These are phyloP conservation scores for Thamnidium elegans DNA, from an alignment of 192 early-diverging fungal genomes.

Conservation along the genomic window DNA sequence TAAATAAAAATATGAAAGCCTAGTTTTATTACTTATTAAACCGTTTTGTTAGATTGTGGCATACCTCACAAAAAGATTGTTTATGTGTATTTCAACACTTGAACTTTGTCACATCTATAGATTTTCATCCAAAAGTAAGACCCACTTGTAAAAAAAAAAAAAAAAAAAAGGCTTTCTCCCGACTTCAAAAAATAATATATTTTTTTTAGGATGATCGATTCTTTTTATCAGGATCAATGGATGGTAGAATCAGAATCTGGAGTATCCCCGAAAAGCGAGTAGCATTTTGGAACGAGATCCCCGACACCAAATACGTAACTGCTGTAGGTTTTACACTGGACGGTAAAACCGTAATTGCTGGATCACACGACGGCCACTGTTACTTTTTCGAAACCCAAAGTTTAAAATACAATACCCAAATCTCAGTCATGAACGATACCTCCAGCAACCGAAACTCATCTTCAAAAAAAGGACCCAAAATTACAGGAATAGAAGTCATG, in stretches of 20 bases:
- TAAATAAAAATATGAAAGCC: constrained; percentile 1
- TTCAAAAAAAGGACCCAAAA: constrained; percentile 60
- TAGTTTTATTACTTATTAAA: background rate
- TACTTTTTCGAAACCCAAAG: constrained; percentile 77
- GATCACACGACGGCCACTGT: constrained; percentile 69
- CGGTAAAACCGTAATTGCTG: constrained; percentile 64
- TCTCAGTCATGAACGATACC: constrained; percentile 48
- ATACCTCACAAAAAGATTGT: constrained; percentile 65
- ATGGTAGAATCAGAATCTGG: constrained; percentile 76
- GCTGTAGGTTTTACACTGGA: constrained; percentile 69
- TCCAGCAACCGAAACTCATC: constrained; percentile 28
- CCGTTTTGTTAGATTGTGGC: constrained; percentile 63
- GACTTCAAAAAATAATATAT: too few species aligned
- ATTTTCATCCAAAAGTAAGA: constrained; percentile 67
- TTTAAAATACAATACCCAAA: constrained; percentile 76
- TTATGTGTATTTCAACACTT: constrained; percentile 76
- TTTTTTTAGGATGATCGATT: constrained; percentile 30
- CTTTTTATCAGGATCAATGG: constrained; percentile 67
- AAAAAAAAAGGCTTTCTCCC: too few species aligned
- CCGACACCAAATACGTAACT: constrained; percentile 69
- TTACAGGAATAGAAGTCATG: constrained; percentile 73
- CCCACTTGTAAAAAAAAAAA: too few species aligned
- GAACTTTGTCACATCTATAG: constrained; percentile 73
- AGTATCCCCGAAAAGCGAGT: constrained; percentile 71
- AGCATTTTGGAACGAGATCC: constrained; percentile 66